phyloP scores from a whole-genome alignment of 805 yeast species.

The Kodamaea nitidulidarum region DNA sequence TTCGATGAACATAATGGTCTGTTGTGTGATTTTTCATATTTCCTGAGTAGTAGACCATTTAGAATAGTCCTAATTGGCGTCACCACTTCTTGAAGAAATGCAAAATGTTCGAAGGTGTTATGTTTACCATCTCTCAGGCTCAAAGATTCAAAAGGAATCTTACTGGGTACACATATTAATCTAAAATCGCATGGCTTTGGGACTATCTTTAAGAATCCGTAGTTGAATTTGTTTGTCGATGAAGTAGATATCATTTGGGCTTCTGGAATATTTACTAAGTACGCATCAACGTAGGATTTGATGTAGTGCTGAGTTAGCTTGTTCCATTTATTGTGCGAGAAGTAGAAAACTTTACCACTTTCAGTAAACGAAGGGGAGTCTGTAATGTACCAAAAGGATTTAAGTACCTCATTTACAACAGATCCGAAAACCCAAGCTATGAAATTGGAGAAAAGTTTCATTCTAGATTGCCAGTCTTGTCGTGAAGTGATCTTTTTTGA shows the following conservation, averaged over 20 bases:
- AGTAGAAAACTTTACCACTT: constrained; percentile 41
- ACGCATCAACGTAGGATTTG: constrained; percentile 35
- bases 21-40: constrained; percentile 1
- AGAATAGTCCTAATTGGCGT: constrained; percentile 42
- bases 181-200: constrained; percentile 64
- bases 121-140: constrained; percentile 18
- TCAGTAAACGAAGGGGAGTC: constrained; percentile 30
- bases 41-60: constrained; percentile 12
- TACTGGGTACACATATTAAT: constrained; percentile 51
- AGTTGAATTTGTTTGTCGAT: constrained; percentile 11
- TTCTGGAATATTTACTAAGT: constrained; percentile 21
- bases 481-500: constrained; percentile 23
- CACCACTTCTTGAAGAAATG: constrained; percentile 34
- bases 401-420: constrained; percentile 46
- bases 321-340: constrained; percentile 58
- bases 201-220: constrained; percentile 46
- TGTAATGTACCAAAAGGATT: constrained; percentile 63
- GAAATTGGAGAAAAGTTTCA: constrained; percentile 36
- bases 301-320: constrained; percentile 39
- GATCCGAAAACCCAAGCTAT: constrained; percentile 54
- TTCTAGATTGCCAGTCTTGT: constrained; percentile 41
- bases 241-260: not conserved
- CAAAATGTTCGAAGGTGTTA: constrained; percentile 25
- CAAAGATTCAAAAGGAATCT: constrained; percentile 2
- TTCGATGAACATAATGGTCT: constrained; percentile 40